Evolutionary conservation across 75 land plant genomes (phyloP).

Genomic region (Isoetes taiwanensis): DNA sequence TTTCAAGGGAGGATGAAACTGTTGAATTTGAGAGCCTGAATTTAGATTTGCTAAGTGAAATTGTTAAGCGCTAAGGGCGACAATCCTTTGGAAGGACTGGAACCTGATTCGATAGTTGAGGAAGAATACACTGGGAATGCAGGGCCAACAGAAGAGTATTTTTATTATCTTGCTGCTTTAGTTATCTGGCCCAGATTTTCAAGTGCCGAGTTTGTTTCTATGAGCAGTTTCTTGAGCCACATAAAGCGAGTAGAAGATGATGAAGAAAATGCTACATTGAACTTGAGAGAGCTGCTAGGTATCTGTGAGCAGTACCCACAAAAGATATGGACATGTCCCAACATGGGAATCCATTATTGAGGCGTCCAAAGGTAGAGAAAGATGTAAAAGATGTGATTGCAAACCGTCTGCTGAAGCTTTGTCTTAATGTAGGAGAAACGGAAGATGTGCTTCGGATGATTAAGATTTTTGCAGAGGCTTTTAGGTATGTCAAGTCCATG

Average conservation of each 20-base stretch:
- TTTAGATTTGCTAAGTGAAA: not conserved
- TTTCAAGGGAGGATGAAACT: not conserved
- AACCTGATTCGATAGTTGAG: not conserved
- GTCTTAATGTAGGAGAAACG: not conserved
- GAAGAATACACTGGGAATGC: constrained; percentile 3
- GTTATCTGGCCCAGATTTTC: constrained; percentile 14
- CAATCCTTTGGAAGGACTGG: not conserved
- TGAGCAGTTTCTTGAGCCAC: not conserved
- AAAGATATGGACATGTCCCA: not conserved
- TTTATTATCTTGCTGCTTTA: constrained; percentile 9
- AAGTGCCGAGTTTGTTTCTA: not conserved
- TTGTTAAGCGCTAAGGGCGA: not conserved
- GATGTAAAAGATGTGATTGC: not conserved
- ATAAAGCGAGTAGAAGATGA: not conserved
- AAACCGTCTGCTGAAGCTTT: not conserved
- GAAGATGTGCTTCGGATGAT: constrained; percentile 7
- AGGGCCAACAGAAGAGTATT: constrained; percentile 8
- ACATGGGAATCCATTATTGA: too few species aligned
- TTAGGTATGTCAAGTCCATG: not conserved
- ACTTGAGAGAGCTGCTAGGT: not conserved
- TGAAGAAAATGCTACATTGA: not conserved
- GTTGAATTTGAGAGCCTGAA: not conserved
- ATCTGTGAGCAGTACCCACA: not conserved
- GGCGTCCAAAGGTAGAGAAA: too few species aligned
- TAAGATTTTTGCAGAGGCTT: constrained; percentile 5